A percentile compares a stretch with the other conserved stretches of the same genome.
These are phyloP conservation scores for Komagataella mondaviorum DNA, from an alignment of 805 yeast genomes.

Conservation along the genomic window DNA sequence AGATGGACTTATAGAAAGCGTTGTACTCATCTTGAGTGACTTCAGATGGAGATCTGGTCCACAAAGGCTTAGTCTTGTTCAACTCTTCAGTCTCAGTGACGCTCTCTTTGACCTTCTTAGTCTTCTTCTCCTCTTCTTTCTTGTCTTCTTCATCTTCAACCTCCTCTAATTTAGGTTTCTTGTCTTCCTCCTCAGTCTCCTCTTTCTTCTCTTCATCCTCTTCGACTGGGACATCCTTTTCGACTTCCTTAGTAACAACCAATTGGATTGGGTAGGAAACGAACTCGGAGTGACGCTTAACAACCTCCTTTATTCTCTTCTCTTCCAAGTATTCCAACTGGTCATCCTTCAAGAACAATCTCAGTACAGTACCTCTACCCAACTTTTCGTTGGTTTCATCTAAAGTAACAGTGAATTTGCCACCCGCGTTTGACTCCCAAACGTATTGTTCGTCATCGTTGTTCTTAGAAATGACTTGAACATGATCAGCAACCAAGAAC, in stretches of 20 bases:
- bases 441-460: slow-evolving; percentile 99
- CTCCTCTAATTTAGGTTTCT: slow-evolving; percentile 49
- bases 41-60: slow-evolving; percentile 99
- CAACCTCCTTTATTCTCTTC: slow-evolving; percentile 98
- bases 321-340: slow-evolving; percentile 98
- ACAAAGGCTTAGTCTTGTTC: slow-evolving; percentile 96
- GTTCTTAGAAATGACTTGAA: slow-evolving; percentile 95
- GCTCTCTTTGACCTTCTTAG: slow-evolving; percentile 82
- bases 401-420: slow-evolving; percentile 91
- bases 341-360: slow-evolving; percentile 96
- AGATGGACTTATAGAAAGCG: slow-evolving; percentile 97
- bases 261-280: slow-evolving; percentile 98
- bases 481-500: slow-evolving; percentile 97
- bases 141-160: slow-evolving; percentile 64
- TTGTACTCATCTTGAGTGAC: slow-evolving; percentile 97
- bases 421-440: slow-evolving; percentile 99
- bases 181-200: slow-evolving; percentile 42
- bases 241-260: slow-evolving; percentile 96
- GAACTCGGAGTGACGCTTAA: slow-evolving; percentile 98
- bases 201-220: slow-evolving; percentile 41
- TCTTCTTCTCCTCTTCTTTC: slow-evolving; percentile 56
- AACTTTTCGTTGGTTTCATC: slow-evolving; percentile 80
- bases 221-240: slow-evolving; percentile 88
- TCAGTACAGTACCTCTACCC: slow-evolving; percentile 89
- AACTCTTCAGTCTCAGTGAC: slow-evolving; percentile 97